These are phyloP conservation scores for Infundibulicybe gibba DNA, from an alignment of 768 basidiomycete species.

Conservation along the genomic window DNA sequence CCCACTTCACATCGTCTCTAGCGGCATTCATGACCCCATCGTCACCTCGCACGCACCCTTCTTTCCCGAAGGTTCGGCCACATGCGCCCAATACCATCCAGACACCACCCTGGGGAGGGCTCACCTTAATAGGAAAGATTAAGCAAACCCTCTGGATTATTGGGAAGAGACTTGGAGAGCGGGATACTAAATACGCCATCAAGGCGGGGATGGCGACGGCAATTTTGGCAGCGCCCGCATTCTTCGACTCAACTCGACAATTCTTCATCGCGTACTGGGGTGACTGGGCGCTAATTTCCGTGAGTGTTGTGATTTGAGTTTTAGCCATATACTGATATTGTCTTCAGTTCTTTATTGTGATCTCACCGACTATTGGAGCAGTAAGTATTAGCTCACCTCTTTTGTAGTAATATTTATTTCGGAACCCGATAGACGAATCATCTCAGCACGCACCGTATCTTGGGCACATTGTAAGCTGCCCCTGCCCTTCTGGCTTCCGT, in stretches of 20 bases:
- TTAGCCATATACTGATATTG: conserved; percentile 1
- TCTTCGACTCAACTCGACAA: conserved; percentile 74
- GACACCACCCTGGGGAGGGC: conserved; percentile 59
- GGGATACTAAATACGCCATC: conserved; percentile 82
- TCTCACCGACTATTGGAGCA: conserved; percentile 85
- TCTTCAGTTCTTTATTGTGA: conserved; percentile 82
- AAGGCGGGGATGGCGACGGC: conserved; percentile 85
- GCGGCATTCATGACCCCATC: conserved; percentile 52
- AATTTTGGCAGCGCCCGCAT: conserved; percentile 83
- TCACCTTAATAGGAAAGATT: conserved; percentile 59
- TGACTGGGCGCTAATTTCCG: conserved; percentile 96
- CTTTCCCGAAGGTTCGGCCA: conserved; percentile 78
- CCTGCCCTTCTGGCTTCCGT: neutral
- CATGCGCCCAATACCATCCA: conserved; percentile 87
- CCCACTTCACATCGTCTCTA: conserved; percentile 12
- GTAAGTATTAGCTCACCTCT: conserved; percentile 30
- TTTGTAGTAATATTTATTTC: conserved; percentile 8
- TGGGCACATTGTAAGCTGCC: conserved; percentile 74
- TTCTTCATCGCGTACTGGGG: conserved; percentile 81
- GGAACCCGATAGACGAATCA: conserved; percentile 67
- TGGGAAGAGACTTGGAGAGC: conserved; percentile 59
- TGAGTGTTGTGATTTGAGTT: conserved; percentile 26
- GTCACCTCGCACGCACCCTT: conserved; percentile 47
- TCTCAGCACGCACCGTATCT: conserved; percentile 75
- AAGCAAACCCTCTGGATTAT: conserved; percentile 74